phyloP scores from a whole-genome alignment of 108 stramenopile species.

The Nitzschia sp. region DNA sequence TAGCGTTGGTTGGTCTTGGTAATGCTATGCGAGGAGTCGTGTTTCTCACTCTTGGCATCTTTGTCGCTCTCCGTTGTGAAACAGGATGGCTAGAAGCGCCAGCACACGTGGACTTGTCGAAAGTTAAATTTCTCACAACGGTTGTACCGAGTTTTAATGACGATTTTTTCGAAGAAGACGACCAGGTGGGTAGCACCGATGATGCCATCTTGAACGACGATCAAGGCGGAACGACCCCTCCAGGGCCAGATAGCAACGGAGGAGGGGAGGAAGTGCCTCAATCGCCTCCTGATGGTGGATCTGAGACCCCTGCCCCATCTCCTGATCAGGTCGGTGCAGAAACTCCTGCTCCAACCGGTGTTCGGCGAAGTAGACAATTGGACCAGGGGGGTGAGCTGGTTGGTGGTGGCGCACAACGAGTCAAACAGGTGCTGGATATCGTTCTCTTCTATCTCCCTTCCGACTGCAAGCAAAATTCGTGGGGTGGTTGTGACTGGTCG shows the following conservation, averaged over 20 bases:
- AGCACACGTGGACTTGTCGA: conserved; percentile 60
- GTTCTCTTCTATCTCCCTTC: conserved; percentile 44
- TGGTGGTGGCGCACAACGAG: neutral
- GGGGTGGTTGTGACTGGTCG: conserved; percentile 75
- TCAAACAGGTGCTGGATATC: conserved; percentile 28
- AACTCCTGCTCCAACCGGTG: neutral
- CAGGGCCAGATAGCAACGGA: neutral
- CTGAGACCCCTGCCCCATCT: conserved; percentile 5
- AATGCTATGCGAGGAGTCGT: neutral
- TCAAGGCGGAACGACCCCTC: neutral
- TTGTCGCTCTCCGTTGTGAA: neutral
- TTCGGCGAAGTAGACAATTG: neutral
- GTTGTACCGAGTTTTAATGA: conserved; percentile 9
- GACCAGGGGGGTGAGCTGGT: neutral
- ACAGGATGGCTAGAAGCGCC: conserved; percentile 68
- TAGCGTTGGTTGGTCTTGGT: neutral
- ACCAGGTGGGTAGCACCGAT: neutral
- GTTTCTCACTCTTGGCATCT: neutral
- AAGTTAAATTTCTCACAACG: conserved; percentile 41
- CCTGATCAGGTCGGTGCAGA: neutral
- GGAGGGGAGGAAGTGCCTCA: conserved; percentile 3
- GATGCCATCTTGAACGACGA: neutral
- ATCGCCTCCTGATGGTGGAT: neutral
- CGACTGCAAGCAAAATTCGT: conserved; percentile 45
- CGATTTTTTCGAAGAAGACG: neutral